Evolutionary conservation across 768 basidiomycete species (phyloP).

Genomic region (Auriculariales sp.): DNA sequence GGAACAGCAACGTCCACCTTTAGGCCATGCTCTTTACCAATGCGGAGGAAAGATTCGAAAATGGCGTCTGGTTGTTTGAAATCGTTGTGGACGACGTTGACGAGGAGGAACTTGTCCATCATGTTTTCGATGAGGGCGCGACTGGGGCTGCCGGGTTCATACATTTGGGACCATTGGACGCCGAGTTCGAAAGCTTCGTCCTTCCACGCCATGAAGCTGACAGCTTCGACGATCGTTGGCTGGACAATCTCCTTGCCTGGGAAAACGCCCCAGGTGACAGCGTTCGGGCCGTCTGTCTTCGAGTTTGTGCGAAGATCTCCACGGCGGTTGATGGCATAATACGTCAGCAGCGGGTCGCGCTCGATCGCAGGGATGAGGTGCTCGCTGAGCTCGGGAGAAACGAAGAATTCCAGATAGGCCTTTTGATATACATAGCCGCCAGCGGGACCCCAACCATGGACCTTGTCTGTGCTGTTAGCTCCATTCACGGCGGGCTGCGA

Average conservation of each 20-base stretch:
- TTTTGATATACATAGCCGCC: constrained; percentile 96
- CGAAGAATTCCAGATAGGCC: constrained; percentile 95
- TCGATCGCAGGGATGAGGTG: constrained; percentile 71
- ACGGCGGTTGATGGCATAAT: constrained; percentile 92
- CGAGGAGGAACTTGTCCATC: constrained; percentile 73
- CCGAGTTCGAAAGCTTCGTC: constrained; percentile 94
- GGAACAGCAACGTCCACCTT: too few relatives aligned
- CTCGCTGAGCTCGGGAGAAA: constrained; percentile 55
- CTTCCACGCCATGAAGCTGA: constrained; percentile 99
- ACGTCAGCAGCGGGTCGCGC: constrained; percentile 77
- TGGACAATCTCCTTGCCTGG: constrained; percentile 93
- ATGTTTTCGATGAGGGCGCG: constrained; percentile 60
- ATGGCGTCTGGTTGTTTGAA: constrained; percentile 77
- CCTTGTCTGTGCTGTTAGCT: constrained; percentile 65
- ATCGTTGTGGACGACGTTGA: constrained; percentile 94
- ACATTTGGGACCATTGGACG: constrained; percentile 77
- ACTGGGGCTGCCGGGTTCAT: constrained; percentile 62
- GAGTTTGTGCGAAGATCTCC: constrained; percentile 93
- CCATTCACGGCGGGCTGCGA: constrained; percentile 94
- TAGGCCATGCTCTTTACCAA: constrained; percentile 43
- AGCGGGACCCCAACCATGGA: constrained; percentile 86
- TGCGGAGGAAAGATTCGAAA: constrained; percentile 74
- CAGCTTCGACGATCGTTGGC: constrained; percentile 92
- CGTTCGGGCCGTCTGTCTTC: constrained; percentile 89
- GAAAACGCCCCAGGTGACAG: constrained; percentile 98